A percentile compares a stretch with the other conserved stretches of the same genome.
These are phyloP conservation scores for Reutealis trisperma DNA, from an alignment of 345 rosid species.

Conservation along the genomic window DNA sequence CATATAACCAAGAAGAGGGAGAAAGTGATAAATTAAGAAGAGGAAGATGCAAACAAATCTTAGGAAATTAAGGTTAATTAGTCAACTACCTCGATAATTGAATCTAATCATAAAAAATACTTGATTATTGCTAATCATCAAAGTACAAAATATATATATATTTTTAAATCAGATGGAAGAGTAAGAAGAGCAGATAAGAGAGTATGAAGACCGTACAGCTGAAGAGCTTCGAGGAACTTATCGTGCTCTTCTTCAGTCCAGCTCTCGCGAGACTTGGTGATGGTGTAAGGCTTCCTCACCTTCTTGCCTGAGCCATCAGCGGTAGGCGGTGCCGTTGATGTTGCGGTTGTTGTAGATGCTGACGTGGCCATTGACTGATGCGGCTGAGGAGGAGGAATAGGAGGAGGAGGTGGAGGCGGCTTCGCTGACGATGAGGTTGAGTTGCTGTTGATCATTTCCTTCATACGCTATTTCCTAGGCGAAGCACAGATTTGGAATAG, in stretches of 20 bases:
- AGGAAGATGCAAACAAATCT: neutral
- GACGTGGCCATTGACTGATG: constrained; percentile 40
- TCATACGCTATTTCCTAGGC: neutral
- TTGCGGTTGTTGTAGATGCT: constrained; percentile 26
- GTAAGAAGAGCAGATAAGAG: neutral
- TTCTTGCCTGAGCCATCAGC: constrained; percentile 59
- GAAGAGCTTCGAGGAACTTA: constrained; percentile 98
- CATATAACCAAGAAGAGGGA: neutral
- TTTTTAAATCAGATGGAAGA: no score
- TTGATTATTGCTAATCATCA: neutral
- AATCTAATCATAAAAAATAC: no score
- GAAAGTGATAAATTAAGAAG: neutral
- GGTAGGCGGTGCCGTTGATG: constrained; percentile 14
- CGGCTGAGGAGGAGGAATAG: constrained; percentile 31
- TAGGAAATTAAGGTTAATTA: neutral
- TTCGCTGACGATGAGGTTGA: constrained; percentile 40
- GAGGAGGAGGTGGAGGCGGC: constrained; percentile 27
- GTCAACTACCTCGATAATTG: neutral
- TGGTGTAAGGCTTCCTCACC: constrained; percentile 93
- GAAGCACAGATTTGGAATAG: neutral
- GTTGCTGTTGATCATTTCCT: constrained; percentile 35
- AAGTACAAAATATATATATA: no score
- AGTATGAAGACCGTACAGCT: constrained; percentile 45
- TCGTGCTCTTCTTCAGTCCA: constrained; percentile 99
- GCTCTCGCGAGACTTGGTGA: constrained; percentile 97